Evolutionary conservation across 2,329 filamentous ascomycete species (phyloP).

Genomic region (Cladophialophora immunda): DNA sequence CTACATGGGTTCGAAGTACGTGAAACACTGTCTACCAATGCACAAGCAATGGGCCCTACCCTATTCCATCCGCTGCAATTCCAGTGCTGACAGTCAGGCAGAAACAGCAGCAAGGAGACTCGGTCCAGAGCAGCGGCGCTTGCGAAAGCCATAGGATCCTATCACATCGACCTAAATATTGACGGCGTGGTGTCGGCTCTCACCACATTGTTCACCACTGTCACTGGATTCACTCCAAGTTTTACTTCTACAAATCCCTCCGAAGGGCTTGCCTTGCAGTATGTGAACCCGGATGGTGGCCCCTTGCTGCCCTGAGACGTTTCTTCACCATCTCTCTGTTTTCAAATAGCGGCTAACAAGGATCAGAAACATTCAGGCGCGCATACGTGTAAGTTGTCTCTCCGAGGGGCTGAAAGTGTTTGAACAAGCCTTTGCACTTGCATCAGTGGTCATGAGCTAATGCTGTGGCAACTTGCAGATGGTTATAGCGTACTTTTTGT

Average conservation of each 20-base stretch:
- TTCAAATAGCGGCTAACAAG: background rate
- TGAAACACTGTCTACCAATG: background rate
- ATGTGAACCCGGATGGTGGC: background rate
- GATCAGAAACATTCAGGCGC: background rate
- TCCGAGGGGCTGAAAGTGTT: background rate
- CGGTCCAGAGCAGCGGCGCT: constrained; percentile 71
- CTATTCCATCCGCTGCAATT: background rate
- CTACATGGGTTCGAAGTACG: constrained; percentile 75
- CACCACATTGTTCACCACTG: constrained; percentile 38
- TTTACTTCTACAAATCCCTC: background rate
- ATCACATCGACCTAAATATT: constrained; percentile 78
- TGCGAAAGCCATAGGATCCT: constrained; percentile 54
- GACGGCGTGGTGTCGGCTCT: constrained; percentile 66
- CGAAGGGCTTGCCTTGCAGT: constrained; percentile 4
- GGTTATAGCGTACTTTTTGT: constrained; percentile 2
- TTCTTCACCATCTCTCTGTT: background rate
- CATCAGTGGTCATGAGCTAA: background rate
- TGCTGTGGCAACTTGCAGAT: background rate
- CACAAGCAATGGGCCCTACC: too few species aligned
- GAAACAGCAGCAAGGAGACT: constrained; percentile 69
- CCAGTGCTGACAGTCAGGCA: background rate
- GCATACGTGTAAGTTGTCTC: background rate
- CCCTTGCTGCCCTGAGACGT: background rate
- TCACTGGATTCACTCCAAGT: background rate
- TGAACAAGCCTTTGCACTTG: background rate